phyloP scores from a whole-genome alignment of 768 basidiomycete species.

The Lactarius tabidus region DNA sequence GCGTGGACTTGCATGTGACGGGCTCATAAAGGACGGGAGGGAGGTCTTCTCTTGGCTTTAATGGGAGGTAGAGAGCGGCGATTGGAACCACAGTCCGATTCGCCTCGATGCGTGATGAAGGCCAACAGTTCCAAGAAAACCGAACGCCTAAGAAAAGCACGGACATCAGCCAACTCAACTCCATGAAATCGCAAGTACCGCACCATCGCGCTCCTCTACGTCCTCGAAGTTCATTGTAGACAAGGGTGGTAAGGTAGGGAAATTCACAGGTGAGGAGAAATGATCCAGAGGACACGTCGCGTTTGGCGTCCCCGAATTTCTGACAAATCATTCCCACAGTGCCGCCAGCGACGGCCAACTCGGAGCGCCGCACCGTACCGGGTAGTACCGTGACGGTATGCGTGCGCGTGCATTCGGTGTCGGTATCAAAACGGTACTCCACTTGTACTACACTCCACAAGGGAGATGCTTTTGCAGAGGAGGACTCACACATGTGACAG shows the following conservation, averaged over 20 bases:
- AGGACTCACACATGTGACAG: too few species aligned
- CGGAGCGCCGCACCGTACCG: neutral
- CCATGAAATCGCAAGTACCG: slow-evolving; percentile 28
- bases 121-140: slow-evolving; percentile 99
- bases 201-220: slow-evolving; percentile 95
- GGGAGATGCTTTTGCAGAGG: too few species aligned
- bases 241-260: neutral
- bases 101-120: slow-evolving; percentile 95
- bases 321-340: slow-evolving; percentile 13
- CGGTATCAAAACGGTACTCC: neutral
- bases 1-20: slow-evolving; percentile 93
- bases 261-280: neutral
- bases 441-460: neutral
- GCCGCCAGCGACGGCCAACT: neutral
- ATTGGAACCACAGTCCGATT: slow-evolving; percentile 98
- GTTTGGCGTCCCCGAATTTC: neutral
- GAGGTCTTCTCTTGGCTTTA: slow-evolving; percentile 90
- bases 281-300: slow-evolving; percentile 23
- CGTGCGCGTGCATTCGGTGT: neutral
- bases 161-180: neutral
- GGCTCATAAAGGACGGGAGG: slow-evolving; percentile 97
- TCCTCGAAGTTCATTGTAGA: slow-evolving; percentile 77
- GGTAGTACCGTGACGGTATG: too few species aligned
- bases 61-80: slow-evolving; percentile 93
- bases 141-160: slow-evolving; percentile 62